A percentile compares a stretch with the other conserved stretches of the same genome.
Conservation (phyloP, 495 filamentous ascomycete genomes). For the Talaromyces thailandensis region DNA sequence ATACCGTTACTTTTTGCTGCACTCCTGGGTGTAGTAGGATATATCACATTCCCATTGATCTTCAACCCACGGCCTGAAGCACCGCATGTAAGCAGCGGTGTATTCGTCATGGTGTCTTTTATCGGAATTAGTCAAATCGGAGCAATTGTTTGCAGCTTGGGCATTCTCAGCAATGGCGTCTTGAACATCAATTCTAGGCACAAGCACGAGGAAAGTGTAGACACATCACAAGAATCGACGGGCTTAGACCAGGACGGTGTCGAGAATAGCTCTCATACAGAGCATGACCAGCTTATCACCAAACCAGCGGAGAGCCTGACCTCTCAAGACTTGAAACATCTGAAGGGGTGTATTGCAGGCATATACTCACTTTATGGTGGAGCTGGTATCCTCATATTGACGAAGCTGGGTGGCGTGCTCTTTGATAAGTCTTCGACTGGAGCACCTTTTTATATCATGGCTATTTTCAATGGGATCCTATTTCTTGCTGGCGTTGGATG, state of each 20-base stretch:
- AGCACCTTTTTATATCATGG: slow-evolving; percentile 89
- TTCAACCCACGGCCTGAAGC: slow-evolving; percentile 57
- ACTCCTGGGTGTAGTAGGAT: slow-evolving; percentile 63
- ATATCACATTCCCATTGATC: slow-evolving; percentile 60
- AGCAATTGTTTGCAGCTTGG: slow-evolving; percentile 86
- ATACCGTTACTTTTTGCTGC: slow-evolving; percentile 65
- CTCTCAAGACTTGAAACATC: slow-evolving; percentile 24
- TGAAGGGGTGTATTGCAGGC: slow-evolving; percentile 91
- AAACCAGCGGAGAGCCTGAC: neutral
- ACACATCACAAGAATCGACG: neutral
- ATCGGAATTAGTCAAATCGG: slow-evolving; percentile 91
- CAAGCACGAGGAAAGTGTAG: slow-evolving; percentile 9
- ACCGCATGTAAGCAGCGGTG: slow-evolving; percentile 47
- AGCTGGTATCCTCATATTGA: slow-evolving; percentile 82
- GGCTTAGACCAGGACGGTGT: slow-evolving; percentile 10
- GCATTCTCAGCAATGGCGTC: slow-evolving; percentile 72
- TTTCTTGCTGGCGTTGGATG: slow-evolving; percentile 44
- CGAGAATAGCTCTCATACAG: slow-evolving; percentile 11
- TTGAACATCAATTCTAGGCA: slow-evolving; percentile 37
- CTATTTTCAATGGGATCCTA: slow-evolving; percentile 69
- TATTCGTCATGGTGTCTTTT: slow-evolving; percentile 69
- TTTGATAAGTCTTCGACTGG: slow-evolving; percentile 64
- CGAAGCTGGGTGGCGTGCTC: slow-evolving; percentile 80
- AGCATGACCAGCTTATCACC: slow-evolving; percentile 26
- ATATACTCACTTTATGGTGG: slow-evolving; percentile 88